Percentiles rank a stretch among this genome's conserved stretches.
These are phyloP conservation scores for Penicillium arizonense DNA, from an alignment of 495 filamentous ascomycete genomes.

Conservation along the genomic window DNA sequence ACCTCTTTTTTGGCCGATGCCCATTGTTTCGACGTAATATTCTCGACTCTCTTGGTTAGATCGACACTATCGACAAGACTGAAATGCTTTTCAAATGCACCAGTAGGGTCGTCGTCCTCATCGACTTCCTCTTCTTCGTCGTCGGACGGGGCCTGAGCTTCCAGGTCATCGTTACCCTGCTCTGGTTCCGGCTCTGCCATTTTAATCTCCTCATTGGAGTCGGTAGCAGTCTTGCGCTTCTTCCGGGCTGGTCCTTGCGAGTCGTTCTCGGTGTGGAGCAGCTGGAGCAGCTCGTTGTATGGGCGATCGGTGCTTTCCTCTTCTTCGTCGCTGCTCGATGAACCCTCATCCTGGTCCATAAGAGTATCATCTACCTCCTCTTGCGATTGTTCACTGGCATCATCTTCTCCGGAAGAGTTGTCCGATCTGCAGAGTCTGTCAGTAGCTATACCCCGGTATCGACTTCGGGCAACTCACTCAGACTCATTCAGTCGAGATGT, in stretches of 20 bases:
- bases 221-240: conserved; percentile 61
- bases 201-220: conserved; percentile 12
- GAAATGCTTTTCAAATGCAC: conserved; percentile 83
- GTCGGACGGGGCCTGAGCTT: conserved; percentile 39
- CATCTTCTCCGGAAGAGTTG: conserved; percentile 31
- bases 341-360: conserved; percentile 34
- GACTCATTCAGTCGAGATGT: conserved; percentile 42
- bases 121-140: conserved; percentile 41
- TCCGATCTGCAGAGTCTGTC: conserved; percentile 29
- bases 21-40: conserved; percentile 58
- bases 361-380: conserved; percentile 26
- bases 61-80: conserved; percentile 56
- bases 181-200: conserved; percentile 24
- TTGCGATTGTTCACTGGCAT: conserved; percentile 13
- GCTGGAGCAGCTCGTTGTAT: conserved; percentile 66
- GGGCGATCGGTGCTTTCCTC: conserved; percentile 43
- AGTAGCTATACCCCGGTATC: conserved; percentile 4
- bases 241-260: conserved; percentile 59
- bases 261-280: conserved; percentile 49
- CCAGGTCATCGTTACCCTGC: conserved; percentile 22
- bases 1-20: conserved; percentile 36
- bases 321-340: conserved; percentile 48
- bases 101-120: conserved; percentile 44
- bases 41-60: conserved; percentile 52
- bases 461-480: conserved; percentile 27